Evolutionary conservation across 225 moss, liverwort and hornwort species (phyloP).

Genomic region (Marchantia paleacea): DNA sequence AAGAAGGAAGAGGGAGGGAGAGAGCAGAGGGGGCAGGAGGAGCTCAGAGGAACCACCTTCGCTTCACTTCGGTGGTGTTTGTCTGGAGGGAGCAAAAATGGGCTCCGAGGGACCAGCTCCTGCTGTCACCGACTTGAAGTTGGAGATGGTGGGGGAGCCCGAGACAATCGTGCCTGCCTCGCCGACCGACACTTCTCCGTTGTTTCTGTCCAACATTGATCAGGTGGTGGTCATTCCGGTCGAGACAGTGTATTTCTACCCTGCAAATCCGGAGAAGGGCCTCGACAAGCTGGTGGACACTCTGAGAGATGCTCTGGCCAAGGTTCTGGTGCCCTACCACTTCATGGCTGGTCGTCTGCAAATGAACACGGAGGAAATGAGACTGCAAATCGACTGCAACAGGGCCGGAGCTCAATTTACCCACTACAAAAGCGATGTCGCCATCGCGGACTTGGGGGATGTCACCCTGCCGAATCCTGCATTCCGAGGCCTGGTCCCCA

Average conservation of each 20-base stretch:
- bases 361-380: constrained; percentile 23
- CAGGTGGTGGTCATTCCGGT: constrained; percentile 45
- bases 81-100: constrained; percentile 18
- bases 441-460: constrained; percentile 72
- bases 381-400: constrained; percentile 80
- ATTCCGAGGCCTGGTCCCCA: constrained; percentile 66
- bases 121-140: constrained; percentile 35
- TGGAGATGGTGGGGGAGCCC: constrained; percentile 26
- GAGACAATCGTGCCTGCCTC: constrained; percentile 28
- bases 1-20: too few species aligned
- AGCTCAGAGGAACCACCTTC: too few species aligned
- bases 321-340: constrained; percentile 75
- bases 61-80: too few species aligned
- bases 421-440: constrained; percentile 52
- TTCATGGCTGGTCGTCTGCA: constrained; percentile 71
- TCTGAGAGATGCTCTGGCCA: constrained; percentile 48
- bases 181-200: constrained; percentile 10
- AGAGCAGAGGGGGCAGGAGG: too few species aligned
- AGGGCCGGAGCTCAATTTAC: constrained; percentile 61
- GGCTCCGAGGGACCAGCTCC: constrained; percentile 39
- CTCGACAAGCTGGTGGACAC: constrained; percentile 30
- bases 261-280: constrained; percentile 35
- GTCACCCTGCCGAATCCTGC: constrained; percentile 61
- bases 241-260: constrained; percentile 47
- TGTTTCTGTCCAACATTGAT: constrained; percentile 45